Evolutionary conservation across 31 red algal species (phyloP).

Genomic region (Pterothamnion heteromorphum): DNA sequence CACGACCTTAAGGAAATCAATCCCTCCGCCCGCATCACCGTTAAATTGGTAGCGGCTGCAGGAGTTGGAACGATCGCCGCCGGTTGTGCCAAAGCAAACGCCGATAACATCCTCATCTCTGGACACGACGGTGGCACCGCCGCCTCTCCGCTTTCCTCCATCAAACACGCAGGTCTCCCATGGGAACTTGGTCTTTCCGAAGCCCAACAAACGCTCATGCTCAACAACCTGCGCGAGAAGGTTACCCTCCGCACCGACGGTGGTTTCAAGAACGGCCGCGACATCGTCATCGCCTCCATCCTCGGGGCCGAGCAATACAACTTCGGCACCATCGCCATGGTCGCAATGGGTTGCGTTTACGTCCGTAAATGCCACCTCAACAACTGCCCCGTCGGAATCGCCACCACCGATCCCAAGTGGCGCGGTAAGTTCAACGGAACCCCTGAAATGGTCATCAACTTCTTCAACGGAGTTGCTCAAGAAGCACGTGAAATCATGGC

Average conservation of each 20-base stretch:
- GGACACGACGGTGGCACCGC: slow-evolving; percentile 39
- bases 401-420: background rate
- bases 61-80: slow-evolving; percentile 28
- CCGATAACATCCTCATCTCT: slow-evolving; percentile 29
- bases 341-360: background rate
- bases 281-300: background rate
- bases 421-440: background rate
- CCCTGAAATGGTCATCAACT: slow-evolving; percentile 19
- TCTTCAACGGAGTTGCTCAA: slow-evolving; percentile 31
- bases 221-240: background rate
- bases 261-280: background rate
- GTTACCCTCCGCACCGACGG: background rate
- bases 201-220: background rate
- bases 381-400: background rate
- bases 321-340: background rate
- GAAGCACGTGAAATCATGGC: slow-evolving; percentile 24
- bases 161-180: background rate
- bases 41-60: background rate
- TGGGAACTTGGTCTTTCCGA: background rate
- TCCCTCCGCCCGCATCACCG: background rate
- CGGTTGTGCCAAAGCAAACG: slow-evolving; percentile 31
- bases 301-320: background rate
- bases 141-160: slow-evolving; percentile 22
- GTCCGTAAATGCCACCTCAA: background rate
- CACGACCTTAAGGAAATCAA: slow-evolving; percentile 16